Conservation (phyloP, 805 yeast species). For the Trichomonascus vanleenenianus region DNA sequence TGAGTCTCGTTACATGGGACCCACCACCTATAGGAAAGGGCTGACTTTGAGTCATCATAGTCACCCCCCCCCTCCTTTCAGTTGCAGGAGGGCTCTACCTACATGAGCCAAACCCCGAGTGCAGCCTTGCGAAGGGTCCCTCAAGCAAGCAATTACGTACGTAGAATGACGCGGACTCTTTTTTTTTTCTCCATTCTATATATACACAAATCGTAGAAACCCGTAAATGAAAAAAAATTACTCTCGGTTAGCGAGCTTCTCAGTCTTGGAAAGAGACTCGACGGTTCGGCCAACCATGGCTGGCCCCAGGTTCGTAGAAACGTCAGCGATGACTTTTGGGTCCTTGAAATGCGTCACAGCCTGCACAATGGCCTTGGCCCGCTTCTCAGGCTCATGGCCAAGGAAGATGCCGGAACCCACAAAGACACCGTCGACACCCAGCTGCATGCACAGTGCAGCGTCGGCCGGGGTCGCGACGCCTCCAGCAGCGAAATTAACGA, state of each 20-base stretch:
- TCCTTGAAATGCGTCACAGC: slow-evolving; percentile 67
- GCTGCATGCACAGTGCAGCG: slow-evolving; percentile 76
- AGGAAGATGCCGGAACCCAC: slow-evolving; percentile 77
- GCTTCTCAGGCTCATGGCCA: slow-evolving; percentile 60
- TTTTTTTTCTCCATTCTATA: too few relatives aligned
- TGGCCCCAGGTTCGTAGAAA: slow-evolving; percentile 63
- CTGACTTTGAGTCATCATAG: too few relatives aligned
- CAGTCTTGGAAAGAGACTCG: slow-evolving; percentile 32
- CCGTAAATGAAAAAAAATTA: not conserved
- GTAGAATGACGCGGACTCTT: too few relatives aligned
- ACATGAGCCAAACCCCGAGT: not conserved
- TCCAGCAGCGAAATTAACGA: slow-evolving; percentile 82
- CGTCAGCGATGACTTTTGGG: slow-evolving; percentile 51
- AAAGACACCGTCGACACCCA: slow-evolving; percentile 73
- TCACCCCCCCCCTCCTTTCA: too few relatives aligned
- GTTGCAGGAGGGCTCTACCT: too few relatives aligned
- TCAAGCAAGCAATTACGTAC: too few relatives aligned
- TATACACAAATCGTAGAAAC: too few relatives aligned
- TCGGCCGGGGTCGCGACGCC: slow-evolving; percentile 86
- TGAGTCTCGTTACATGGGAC: too few relatives aligned
- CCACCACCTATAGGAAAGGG: too few relatives aligned
- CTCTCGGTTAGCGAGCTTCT: slow-evolving; percentile 3
- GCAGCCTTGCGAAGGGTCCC: too few relatives aligned
- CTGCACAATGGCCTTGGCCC: slow-evolving; percentile 72
- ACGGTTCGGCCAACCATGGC: slow-evolving; percentile 69